Conservation (phyloP, 306 rosid genomes). For the Dalbergia cochinchinensis region DNA sequence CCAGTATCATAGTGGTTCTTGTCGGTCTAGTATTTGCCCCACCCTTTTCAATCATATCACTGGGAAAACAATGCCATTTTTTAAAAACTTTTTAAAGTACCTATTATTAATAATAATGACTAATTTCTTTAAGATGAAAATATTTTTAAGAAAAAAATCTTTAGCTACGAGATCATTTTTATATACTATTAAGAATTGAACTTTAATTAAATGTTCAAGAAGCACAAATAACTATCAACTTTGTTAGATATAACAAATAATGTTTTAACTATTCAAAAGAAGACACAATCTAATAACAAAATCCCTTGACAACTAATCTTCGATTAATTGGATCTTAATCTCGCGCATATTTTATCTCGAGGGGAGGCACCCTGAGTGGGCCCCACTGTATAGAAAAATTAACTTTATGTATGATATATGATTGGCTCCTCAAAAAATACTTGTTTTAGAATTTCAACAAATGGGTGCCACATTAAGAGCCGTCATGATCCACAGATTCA, state of each 20-base stretch:
- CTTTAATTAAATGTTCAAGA: too few relatives aligned
- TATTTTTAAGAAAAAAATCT: too few relatives aligned
- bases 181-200: too few relatives aligned
- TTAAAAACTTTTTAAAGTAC: too few relatives aligned
- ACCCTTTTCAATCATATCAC: slow-evolving; percentile 32
- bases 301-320: background rate
- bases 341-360: background rate
- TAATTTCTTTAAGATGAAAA: too few relatives aligned
- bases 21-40: slow-evolving; percentile 23
- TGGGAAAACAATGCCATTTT: background rate
- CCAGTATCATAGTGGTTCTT: slow-evolving; percentile 18
- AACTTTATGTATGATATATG: slow-evolving; percentile 21
- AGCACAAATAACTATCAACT: too few relatives aligned
- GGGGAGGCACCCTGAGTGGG: slow-evolving; percentile 19
- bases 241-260: background rate
- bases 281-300: slow-evolving; percentile 41
- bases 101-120: too few relatives aligned
- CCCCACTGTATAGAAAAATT: background rate
- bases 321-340: slow-evolving; percentile 26
- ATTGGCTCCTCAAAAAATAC: slow-evolving; percentile 38
- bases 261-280: background rate
- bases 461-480: slow-evolving; percentile 42
- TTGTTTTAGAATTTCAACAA: slow-evolving; percentile 41
- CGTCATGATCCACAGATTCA: slow-evolving; percentile 57
- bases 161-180: too few relatives aligned